These are phyloP conservation scores for Paramecium sexaurelia DNA, from an alignment of 73 alveolate species.

Conservation along the genomic window DNA sequence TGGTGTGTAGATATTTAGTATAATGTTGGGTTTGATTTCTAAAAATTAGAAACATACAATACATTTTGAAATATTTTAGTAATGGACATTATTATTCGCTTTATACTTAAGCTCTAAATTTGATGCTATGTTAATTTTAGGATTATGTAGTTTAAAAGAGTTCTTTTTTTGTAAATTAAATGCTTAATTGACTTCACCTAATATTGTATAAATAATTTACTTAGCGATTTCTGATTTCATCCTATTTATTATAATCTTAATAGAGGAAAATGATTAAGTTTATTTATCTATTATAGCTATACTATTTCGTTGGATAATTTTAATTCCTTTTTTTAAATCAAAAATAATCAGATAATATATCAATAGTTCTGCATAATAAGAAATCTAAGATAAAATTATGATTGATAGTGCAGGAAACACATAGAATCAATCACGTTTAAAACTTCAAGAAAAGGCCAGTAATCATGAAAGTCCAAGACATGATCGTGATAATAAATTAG, in stretches of 20 bases:
- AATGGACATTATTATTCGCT: neutral
- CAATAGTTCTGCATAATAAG: neutral
- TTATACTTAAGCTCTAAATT: neutral
- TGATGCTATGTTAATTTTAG: neutral
- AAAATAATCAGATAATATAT: neutral
- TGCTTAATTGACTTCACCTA: neutral
- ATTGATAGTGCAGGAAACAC: constrained; percentile 18
- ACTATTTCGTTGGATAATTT: neutral
- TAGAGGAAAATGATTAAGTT: neutral
- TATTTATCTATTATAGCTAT: neutral
- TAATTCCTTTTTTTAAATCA: neutral
- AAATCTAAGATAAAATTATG: neutral
- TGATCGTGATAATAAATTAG: neutral
- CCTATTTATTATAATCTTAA: neutral
- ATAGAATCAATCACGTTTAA: neutral
- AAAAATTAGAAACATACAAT: neutral
- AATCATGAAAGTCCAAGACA: constrained; percentile 12
- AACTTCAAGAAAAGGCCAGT: neutral
- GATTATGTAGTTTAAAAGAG: neutral
- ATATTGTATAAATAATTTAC: neutral
- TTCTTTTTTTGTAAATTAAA: neutral
- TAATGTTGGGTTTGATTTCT: neutral
- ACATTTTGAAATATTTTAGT: neutral
- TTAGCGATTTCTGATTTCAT: neutral
- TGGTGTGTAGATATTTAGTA: neutral